Percentiles rank a stretch among this genome's conserved stretches.
Evolutionary conservation across 2,329 filamentous ascomycete species (phyloP).

Genomic region (Fusarium phyllophilum): DNA sequence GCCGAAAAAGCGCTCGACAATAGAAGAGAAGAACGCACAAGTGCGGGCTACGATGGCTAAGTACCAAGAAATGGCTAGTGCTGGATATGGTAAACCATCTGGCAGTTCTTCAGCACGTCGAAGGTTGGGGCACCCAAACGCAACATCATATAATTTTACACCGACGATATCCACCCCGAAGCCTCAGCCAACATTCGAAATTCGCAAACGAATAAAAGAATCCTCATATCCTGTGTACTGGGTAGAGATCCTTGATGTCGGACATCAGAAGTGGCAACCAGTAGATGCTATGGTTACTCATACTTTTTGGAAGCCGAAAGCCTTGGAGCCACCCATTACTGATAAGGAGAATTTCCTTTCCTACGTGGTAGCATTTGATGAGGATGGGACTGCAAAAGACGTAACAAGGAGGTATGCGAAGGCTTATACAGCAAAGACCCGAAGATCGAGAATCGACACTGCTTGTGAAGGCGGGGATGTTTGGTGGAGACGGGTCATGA

Average conservation of each 20-base stretch:
- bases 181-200: conserved; percentile 47
- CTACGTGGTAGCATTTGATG: conserved; percentile 88
- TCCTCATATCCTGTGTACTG: conserved; percentile 88
- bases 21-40: conserved; percentile 48
- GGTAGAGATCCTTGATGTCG: conserved; percentile 90
- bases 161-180: conserved; percentile 55
- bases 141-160: conserved; percentile 61
- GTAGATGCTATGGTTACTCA: conserved; percentile 86
- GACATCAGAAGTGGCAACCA: conserved; percentile 90
- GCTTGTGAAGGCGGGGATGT: conserved; percentile 57
- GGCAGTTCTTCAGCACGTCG: conserved; percentile 54
- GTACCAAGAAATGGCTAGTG: conserved; percentile 48
- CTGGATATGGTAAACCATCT: conserved; percentile 45
- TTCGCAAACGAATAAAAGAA: conserved; percentile 65
- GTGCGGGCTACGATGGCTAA: conserved; percentile 54
- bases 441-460: conserved; percentile 79
- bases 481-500: conserved; percentile 66
- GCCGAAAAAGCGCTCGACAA: conserved; percentile 43
- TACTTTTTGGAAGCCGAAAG: conserved; percentile 76
- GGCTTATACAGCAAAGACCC: conserved; percentile 89
- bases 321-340: conserved; percentile 83
- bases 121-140: conserved; percentile 64
- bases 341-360: conserved; percentile 80
- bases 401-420: conserved; percentile 90
- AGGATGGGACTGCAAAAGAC: conserved; percentile 80